Evolutionary conservation across 305 asterid genomes (phyloP).

Genomic region (Ajuga reptans): DNA sequence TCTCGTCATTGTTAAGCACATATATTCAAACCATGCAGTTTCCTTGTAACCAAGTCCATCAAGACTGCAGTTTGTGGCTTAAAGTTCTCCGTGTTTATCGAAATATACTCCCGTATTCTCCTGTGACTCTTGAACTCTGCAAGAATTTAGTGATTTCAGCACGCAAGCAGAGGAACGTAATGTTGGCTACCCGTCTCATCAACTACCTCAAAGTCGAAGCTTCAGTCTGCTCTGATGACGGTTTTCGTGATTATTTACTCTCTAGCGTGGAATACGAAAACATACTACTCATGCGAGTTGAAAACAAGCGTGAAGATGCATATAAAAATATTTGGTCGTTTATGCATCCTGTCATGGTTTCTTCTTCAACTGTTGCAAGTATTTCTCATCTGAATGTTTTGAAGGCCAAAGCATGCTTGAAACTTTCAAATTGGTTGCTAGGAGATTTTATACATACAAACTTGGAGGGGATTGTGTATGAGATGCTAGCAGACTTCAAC

Average conservation of each 20-base stretch:
- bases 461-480: slow-evolving; percentile 45
- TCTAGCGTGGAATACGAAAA: slow-evolving; percentile 64
- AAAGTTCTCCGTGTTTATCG: slow-evolving; percentile 81
- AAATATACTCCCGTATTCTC: slow-evolving; percentile 54
- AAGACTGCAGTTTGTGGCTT: slow-evolving; percentile 92
- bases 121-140: slow-evolving; percentile 72
- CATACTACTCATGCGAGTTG: slow-evolving; percentile 66
- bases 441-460: slow-evolving; percentile 34
- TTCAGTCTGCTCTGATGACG: slow-evolving; percentile 47
- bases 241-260: slow-evolving; percentile 43
- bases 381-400: slow-evolving; percentile 46
- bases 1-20: slow-evolving; percentile 50
- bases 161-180: slow-evolving; percentile 74
- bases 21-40: slow-evolving; percentile 64
- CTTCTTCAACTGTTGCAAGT: slow-evolving; percentile 41
- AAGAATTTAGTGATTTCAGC: slow-evolving; percentile 64
- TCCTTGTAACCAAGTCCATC: slow-evolving; percentile 52
- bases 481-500: slow-evolving; percentile 53
- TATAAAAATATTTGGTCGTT: slow-evolving; percentile 63
- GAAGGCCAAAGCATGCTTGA: slow-evolving; percentile 93
- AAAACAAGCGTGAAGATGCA: slow-evolving; percentile 70
- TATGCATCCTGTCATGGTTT: slow-evolving; percentile 54
- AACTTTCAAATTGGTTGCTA: slow-evolving; percentile 82
- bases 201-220: slow-evolving; percentile 52
- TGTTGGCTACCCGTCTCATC: slow-evolving; percentile 71